A percentile compares a stretch with the other conserved stretches of the same genome.
Evolutionary conservation across 495 filamentous ascomycete species (phyloP).

Genomic region (Talaromyces adpressus): DNA sequence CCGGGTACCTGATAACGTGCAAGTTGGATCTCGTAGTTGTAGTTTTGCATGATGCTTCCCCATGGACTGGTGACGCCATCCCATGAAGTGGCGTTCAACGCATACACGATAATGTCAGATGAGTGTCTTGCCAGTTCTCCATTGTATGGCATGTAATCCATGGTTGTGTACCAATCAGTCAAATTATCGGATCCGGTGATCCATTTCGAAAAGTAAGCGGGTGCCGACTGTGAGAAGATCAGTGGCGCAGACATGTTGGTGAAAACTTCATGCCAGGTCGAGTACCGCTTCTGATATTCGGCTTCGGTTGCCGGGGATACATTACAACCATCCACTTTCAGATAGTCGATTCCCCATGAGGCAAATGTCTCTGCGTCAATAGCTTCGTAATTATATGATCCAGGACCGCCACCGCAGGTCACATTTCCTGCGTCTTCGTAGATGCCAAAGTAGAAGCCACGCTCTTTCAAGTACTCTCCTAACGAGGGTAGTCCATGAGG

Average conservation of each 20-base stretch:
- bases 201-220: slow-evolving; percentile 27
- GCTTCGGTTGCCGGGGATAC: slow-evolving; percentile 22
- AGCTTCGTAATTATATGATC: slow-evolving; percentile 29
- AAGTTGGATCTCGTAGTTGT: slow-evolving; percentile 26
- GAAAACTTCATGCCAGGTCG: slow-evolving; percentile 26
- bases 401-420: slow-evolving; percentile 34
- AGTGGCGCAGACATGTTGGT: slow-evolving; percentile 25
- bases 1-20: slow-evolving; percentile 35
- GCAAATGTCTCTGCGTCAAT: slow-evolving; percentile 31
- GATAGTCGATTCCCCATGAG: slow-evolving; percentile 35
- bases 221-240: slow-evolving; percentile 36
- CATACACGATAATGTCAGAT: slow-evolving; percentile 33
- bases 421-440: slow-evolving; percentile 34
- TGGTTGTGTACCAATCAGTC: slow-evolving; percentile 32
- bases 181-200: slow-evolving; percentile 16
- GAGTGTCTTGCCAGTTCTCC: slow-evolving; percentile 37
- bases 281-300: slow-evolving; percentile 27
- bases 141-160: slow-evolving; percentile 30
- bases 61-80: slow-evolving; percentile 23
- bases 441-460: slow-evolving; percentile 32
- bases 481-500: slow-evolving; percentile 36
- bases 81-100: not conserved
- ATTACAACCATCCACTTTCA: slow-evolving; percentile 37
- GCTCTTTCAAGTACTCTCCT: slow-evolving; percentile 20
- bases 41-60: slow-evolving; percentile 38